Evolutionary conservation across 2,329 filamentous ascomycete species (phyloP), one percentile per base, ranked within the genome.

Genomic region (Atkinsonella texensis): DNA sequence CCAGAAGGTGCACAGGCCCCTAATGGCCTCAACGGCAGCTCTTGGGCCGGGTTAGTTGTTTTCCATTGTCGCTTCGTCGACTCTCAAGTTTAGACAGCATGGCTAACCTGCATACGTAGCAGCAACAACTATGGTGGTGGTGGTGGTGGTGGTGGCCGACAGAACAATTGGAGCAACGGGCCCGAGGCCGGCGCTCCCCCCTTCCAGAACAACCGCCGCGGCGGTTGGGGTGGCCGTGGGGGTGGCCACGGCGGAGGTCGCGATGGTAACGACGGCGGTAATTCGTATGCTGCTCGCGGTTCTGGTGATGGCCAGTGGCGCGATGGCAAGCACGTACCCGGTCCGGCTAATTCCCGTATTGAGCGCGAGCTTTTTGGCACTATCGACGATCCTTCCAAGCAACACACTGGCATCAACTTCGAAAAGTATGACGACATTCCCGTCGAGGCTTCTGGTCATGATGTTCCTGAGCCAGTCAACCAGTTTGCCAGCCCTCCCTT

Each of bases 341-440:
- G 93, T 53, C 89, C 90, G 57, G 70, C 84, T 61, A 97, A 97
- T 75, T 79, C 84, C 57, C 89, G 91, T 61, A 59, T 95, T 46
- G 93, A 98, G 80, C 90, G 90, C 62, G 93, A 98, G 67, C 85
- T 98, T 49, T 98, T 96, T 68, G 93, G 93, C 64, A 76, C 85
- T 48, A 76, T 84, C 61, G 91, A 97, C 69, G 93, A 97, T 65
- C 89, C 91, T 57, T 83, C 85, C 59, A 97, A 96, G 79, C 87
- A 95, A 70, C 87, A 94, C 65, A 96, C 89, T 35, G 93, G 93
- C 72, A 97, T 98, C 85, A 98, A 98, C 81, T 98, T 98, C 68
- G 85, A 95, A 76, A 98, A 98, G 79, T 98, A 98, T 73, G 93
- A 98, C 66, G 93, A 98, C 70, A 98, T 98, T 59, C 93, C 93